These are phyloP conservation scores for Ramularia collo-cygni DNA, from an alignment of 2,329 filamentous ascomycete species.

Conservation along the genomic window DNA sequence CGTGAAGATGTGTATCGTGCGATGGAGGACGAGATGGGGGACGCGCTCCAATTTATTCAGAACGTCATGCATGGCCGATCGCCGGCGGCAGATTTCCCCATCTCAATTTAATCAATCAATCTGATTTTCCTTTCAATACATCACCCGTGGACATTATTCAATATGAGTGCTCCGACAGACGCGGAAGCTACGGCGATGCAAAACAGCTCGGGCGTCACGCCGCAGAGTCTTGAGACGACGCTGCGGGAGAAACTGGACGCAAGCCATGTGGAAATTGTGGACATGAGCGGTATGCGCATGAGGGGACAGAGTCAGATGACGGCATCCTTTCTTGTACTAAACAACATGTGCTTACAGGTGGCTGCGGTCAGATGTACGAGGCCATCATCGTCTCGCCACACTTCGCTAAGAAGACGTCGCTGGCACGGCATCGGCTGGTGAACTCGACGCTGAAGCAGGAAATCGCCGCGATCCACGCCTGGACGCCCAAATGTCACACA, in stretches of 20 bases:
- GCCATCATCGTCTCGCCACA: conserved; percentile 57
- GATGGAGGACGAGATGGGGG: too few species aligned
- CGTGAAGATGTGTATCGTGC: too few species aligned
- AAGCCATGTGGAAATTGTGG: conserved; percentile 76
- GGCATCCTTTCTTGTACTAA: not conserved
- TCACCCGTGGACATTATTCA: too few species aligned
- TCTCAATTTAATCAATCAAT: too few species aligned
- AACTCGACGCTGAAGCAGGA: conserved; percentile 78
- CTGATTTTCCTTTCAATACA: too few species aligned
- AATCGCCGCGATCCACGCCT: conserved; percentile 86
- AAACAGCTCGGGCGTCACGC: conserved; percentile 54
- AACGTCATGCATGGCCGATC: too few species aligned
- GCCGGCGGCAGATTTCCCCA: too few species aligned
- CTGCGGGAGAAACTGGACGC: conserved; percentile 66
- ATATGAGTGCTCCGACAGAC: conserved; percentile 41
- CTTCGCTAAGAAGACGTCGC: conserved; percentile 53
- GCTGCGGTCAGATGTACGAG: conserved; percentile 64
- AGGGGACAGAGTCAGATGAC: not conserved
- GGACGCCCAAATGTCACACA: conserved; percentile 90
- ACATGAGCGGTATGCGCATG: conserved; percentile 69
- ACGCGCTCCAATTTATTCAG: too few species aligned
- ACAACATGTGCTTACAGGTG: conserved; percentile 46
- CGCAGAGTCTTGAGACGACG: conserved; percentile 61
- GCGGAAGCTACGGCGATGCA: conserved; percentile 45
- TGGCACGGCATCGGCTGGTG: conserved; percentile 80